These are phyloP conservation scores for Zostera marina DNA, from an alignment of 116 monocot species.

Conservation along the genomic window DNA sequence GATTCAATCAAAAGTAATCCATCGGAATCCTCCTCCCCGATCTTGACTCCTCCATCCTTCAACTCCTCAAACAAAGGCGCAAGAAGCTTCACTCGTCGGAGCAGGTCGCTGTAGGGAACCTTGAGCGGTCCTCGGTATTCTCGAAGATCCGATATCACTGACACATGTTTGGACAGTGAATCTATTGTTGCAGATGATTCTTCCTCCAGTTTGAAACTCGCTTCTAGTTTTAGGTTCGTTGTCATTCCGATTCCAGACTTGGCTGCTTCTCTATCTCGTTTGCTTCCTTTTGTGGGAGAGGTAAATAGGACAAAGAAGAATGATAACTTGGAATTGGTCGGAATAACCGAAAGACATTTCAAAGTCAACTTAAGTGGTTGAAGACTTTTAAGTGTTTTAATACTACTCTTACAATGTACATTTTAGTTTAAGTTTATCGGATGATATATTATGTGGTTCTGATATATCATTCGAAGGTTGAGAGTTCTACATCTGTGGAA, in stretches of 20 bases:
- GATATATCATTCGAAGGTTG: no score
- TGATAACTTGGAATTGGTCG: no score
- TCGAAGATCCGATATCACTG: constrained; percentile 41
- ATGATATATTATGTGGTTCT: no score
- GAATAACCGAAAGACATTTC: no score
- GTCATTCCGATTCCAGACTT: not conserved
- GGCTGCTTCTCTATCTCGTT: not conserved
- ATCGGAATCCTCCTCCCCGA: constrained; percentile 10
- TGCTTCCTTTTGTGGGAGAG: no score
- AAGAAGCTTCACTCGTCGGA: constrained; percentile 61
- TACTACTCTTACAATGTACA: no score
- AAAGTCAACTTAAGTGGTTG: no score
- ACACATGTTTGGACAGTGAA: constrained; percentile 20
- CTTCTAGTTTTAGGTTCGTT: constrained; percentile 9
- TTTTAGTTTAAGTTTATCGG: no score
- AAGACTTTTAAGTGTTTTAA: no score
- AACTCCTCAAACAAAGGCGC: constrained; percentile 74
- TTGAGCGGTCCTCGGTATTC: constrained; percentile 64
- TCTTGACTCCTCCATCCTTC: constrained; percentile 18
- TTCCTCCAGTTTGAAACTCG: not conserved
- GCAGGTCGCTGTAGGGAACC: constrained; percentile 35
- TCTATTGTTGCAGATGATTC: constrained; percentile 7
- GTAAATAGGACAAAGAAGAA: no score
- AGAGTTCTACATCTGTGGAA: no score
- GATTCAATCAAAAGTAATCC: constrained; percentile 16